These are phyloP conservation scores for Achaetomiella virescens DNA, from an alignment of 495 filamentous ascomycete genomes.

Conservation along the genomic window DNA sequence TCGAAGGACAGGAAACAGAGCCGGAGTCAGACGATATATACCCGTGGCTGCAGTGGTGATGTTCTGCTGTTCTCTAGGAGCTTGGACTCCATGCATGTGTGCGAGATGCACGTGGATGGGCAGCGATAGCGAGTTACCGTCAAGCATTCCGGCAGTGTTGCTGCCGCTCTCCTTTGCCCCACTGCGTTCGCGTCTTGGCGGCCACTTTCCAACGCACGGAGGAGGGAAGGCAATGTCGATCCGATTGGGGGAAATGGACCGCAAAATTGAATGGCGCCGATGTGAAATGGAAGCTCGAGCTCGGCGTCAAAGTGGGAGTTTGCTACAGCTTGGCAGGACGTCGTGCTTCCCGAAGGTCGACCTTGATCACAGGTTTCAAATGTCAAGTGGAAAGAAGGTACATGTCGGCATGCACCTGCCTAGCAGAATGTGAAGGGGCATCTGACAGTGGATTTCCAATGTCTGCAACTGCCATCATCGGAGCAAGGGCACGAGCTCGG, in stretches of 20 bases:
- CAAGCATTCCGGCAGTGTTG: neutral
- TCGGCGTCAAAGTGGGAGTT: neutral
- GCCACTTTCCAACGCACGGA: slow-evolving; percentile 15
- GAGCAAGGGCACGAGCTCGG: too few relatives aligned
- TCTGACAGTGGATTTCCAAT: too few relatives aligned
- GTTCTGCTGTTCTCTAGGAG: too few relatives aligned
- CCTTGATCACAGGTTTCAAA: too few relatives aligned
- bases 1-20: too few relatives aligned
- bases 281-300: neutral
- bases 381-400: too few relatives aligned
- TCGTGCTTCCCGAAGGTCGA: too few relatives aligned
- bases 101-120: neutral
- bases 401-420: neutral
- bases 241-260: slow-evolving; percentile 13
- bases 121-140: neutral
- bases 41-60: too few relatives aligned
- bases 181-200: slow-evolving; percentile 18
- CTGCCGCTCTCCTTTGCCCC: neutral
- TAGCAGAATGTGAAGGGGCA: neutral
- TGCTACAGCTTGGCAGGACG: neutral
- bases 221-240: slow-evolving; percentile 20
- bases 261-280: neutral
- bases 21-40: too few relatives aligned
- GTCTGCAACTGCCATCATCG: too few relatives aligned
- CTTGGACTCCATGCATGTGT: too few relatives aligned